Conservation (phyloP, 805 yeast species). For the Diddensiella transvaalensis region DNA sequence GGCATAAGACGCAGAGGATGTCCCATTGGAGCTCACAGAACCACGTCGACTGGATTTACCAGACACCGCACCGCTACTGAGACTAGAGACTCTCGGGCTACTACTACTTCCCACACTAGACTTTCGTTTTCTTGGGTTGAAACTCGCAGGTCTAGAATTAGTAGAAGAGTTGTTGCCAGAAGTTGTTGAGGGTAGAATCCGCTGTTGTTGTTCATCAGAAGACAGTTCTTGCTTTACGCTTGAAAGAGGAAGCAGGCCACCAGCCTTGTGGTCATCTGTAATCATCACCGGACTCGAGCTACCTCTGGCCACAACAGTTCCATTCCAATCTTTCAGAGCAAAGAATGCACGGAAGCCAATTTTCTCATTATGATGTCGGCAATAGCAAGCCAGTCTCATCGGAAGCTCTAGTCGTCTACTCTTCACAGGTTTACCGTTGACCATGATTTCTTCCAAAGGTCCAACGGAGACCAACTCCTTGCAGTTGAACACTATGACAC, state of each 20-base stretch:
- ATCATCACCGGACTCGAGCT: slow-evolving; percentile 77
- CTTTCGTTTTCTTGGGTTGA: slow-evolving; percentile 5
- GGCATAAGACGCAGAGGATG: slow-evolving; percentile 5
- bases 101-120: not conserved
- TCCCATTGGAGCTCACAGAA: not conserved
- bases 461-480: slow-evolving; percentile 72
- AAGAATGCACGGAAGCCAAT: slow-evolving; percentile 63
- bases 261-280: slow-evolving; percentile 85
- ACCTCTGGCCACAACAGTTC: slow-evolving; percentile 66
- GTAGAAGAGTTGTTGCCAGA: not conserved
- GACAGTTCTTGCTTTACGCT: not conserved
- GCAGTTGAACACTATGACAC: slow-evolving; percentile 88
- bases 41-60: not conserved
- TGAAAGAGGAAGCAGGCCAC: slow-evolving; percentile 7
- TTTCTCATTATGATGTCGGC: slow-evolving; percentile 91
- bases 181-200: not conserved
- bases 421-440: slow-evolving; percentile 25
- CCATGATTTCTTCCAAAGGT: slow-evolving; percentile 26
- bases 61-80: not conserved
- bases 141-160: not conserved
- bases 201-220: not conserved
- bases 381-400: slow-evolving; percentile 55
- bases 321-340: slow-evolving; percentile 57
- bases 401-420: slow-evolving; percentile 45
- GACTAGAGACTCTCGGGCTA: too few species aligned